These are phyloP conservation scores for Clonostachys rhizophaga DNA, from an alignment of 2,329 filamentous ascomycete genomes.

Conservation along the genomic window DNA sequence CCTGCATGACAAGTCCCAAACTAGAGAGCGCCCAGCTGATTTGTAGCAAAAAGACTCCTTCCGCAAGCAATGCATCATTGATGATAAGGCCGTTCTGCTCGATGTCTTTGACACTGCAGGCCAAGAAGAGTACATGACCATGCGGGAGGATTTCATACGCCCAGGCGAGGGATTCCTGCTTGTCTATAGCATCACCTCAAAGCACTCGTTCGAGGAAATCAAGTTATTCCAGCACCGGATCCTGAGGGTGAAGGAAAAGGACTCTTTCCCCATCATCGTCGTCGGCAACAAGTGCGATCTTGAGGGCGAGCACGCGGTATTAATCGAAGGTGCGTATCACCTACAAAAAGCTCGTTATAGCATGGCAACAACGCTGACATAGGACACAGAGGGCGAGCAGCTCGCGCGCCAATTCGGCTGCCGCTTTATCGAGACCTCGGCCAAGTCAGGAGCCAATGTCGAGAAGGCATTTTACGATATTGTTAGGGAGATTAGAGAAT, in stretches of 20 bases:
- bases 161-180: conserved; percentile 97
- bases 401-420: conserved; percentile 85
- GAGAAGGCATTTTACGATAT: conserved; percentile 99
- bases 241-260: conserved; percentile 97
- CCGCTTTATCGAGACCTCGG: conserved; percentile 99
- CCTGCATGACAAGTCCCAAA: conserved; percentile 8
- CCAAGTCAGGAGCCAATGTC: conserved; percentile 96
- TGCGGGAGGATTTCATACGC: conserved; percentile 99
- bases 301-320: conserved; percentile 85
- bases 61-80: conserved; percentile 98
- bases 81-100: conserved; percentile 94
- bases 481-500: conserved; percentile 94
- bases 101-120: conserved; percentile 98
- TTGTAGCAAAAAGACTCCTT: conserved; percentile 70
- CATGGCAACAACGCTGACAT: conserved; percentile 1
- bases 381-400: conserved; percentile 73
- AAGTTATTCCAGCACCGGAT: conserved; percentile 99
- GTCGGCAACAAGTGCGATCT: conserved; percentile 99
- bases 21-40: neutral
- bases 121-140: conserved; percentile 98
- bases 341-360: no score
- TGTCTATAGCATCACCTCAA: conserved; percentile 96
- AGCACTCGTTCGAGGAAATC: conserved; percentile 97
- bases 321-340: conserved; percentile 70
- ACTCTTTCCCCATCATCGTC: conserved; percentile 99